Conservation (phyloP, 2,329 filamentous ascomycete species). For the Apiospora rasikravindrae region DNA sequence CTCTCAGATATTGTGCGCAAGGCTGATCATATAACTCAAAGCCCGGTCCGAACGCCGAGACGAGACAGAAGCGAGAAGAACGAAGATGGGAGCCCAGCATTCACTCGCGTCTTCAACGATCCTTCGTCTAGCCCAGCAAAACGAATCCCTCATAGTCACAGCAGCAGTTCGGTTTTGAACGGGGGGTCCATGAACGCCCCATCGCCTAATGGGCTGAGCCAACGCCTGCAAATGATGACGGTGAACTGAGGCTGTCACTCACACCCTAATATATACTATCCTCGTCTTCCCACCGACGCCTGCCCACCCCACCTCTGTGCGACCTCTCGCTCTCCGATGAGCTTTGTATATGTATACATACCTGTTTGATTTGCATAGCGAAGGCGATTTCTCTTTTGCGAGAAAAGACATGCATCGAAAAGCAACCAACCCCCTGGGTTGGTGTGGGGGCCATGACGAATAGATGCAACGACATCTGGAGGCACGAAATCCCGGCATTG, state of each 20-base stretch:
- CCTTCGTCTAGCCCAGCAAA: slow-evolving; percentile 61
- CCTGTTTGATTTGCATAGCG: slow-evolving; percentile 47
- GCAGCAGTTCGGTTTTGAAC: slow-evolving; percentile 58
- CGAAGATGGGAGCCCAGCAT: slow-evolving; percentile 67
- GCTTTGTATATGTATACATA: slow-evolving; percentile 40
- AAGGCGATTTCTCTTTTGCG: slow-evolving; percentile 34
- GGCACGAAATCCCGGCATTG: not conserved
- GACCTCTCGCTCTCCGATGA: slow-evolving; percentile 21
- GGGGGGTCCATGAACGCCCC: slow-evolving; percentile 58
- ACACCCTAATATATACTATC: not conserved
- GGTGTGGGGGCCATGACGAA: not conserved
- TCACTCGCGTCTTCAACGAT: slow-evolving; percentile 69
- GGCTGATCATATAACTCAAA: slow-evolving; percentile 63
- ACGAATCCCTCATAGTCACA: slow-evolving; percentile 56
- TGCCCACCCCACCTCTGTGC: slow-evolving; percentile 14
- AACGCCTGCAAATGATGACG: slow-evolving; percentile 69
- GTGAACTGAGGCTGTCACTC: slow-evolving; percentile 52
- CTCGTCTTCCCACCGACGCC: slow-evolving; percentile 5
- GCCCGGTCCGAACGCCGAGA: slow-evolving; percentile 57
- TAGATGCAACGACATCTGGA: not conserved
- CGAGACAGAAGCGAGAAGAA: slow-evolving; percentile 48
- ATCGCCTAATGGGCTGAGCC: slow-evolving; percentile 54
- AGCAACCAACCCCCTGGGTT: not conserved
- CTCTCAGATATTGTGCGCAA: slow-evolving; percentile 65
- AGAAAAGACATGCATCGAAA: slow-evolving; percentile 17